Evolutionary conservation across 225 moss, liverwort and hornwort genomes (phyloP).

Genomic region (Pleurozium schreberi): DNA sequence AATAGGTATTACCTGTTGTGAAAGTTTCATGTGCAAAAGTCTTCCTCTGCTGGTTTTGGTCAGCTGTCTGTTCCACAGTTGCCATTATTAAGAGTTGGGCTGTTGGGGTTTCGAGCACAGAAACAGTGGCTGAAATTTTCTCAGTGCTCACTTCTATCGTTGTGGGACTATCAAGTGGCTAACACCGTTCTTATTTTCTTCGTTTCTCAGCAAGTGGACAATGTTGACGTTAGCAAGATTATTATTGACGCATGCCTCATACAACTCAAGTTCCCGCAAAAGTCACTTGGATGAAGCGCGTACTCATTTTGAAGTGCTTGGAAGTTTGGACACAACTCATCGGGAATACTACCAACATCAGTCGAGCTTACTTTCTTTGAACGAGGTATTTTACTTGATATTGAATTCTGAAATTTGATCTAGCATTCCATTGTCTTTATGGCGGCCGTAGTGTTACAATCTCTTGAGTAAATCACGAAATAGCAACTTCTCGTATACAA

Average conservation of each 20-base stretch:
- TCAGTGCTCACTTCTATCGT: background rate
- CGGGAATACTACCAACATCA: constrained; percentile 58
- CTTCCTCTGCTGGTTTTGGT: background rate
- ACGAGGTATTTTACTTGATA: constrained; percentile 10
- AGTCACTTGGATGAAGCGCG: constrained; percentile 44
- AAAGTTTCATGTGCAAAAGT: background rate
- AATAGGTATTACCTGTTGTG: constrained; percentile 38
- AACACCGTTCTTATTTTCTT: background rate
- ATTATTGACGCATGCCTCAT: constrained; percentile 33
- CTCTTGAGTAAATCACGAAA: background rate
- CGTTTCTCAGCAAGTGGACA: constrained; percentile 80
- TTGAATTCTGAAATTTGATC: background rate
- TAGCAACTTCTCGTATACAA: background rate
- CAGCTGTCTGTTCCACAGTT: background rate
- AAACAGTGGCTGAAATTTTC: background rate
- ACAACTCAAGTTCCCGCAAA: constrained; percentile 19
- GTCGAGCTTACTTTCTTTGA: constrained; percentile 34
- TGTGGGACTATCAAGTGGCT: background rate
- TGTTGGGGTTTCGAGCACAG: background rate
- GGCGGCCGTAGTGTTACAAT: background rate
- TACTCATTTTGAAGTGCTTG: constrained; percentile 40
- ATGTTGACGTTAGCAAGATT: constrained; percentile 75
- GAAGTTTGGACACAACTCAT: constrained; percentile 48
- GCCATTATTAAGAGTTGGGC: background rate
- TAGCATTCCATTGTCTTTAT: background rate